Evolutionary conservation across 352 stramenopile species (phyloP), one percentile per base, ranked within the genome.

Genomic region (Nothophytophthora sp.): DNA sequence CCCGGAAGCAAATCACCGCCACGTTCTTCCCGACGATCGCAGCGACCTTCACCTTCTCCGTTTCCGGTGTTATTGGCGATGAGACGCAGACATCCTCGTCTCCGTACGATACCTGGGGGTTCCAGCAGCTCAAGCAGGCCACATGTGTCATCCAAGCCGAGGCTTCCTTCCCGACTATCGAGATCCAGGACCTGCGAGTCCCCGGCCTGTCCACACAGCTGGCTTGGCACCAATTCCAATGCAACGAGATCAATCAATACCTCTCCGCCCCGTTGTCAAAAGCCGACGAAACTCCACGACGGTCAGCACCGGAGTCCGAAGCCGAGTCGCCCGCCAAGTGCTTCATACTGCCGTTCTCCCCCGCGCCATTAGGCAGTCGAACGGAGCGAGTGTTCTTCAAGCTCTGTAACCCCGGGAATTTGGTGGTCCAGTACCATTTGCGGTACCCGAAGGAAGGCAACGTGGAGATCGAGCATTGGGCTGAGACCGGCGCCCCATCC

Each of bases 401-500:
- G 25, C 62, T 98, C 10, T 62, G 58, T n/a, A 98, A 98, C 55
- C 73, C 84, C 1, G 92, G 90, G 2, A 80, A 57, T 22, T 74
- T 98, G 5, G 67, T 95, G 15, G 88, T 95, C 7, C 69, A 82
- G 11, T 97, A 96, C 50, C 62, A 70, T 9, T 44, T 98, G 33
- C 82, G 88, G 19, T 91, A 97, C 18, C 92, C 92, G 7, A 97
- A 97, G 50, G 90, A 97, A 44, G 84, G 81, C 9, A 85, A 95
- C 28, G 83, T 98, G 9, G 92, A 98, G 56, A 88, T 98, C 20
- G 92, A 98, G 42, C 88, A 91, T 25, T 98, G 94, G 94, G 90
- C 88, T 18, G 90, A 97, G 43, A 90, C 88, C 4, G 78, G 85
- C 16, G 85, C 92, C 20, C 91, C 92, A 13, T 96, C 86, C 6